Evolutionary conservation across 805 yeast species (phyloP).

Genomic region (Nakazawaea wyomingensis): DNA sequence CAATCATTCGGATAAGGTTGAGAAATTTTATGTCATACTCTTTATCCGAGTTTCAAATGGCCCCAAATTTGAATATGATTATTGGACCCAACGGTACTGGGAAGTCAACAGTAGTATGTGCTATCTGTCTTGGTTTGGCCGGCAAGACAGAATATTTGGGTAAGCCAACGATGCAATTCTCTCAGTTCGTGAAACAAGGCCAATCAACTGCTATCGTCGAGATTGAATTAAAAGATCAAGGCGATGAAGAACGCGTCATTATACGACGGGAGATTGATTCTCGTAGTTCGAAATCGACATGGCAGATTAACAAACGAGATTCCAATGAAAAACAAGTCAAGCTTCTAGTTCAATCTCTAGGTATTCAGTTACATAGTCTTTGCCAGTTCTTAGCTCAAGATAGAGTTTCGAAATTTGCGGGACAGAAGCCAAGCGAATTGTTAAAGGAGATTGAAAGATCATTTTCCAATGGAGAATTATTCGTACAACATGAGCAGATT

Average conservation of each 20-base stretch:
- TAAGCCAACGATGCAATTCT: slow-evolving; percentile 51
- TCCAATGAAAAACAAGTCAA: slow-evolving; percentile 42
- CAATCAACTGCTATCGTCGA: slow-evolving; percentile 40
- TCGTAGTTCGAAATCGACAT: slow-evolving; percentile 41
- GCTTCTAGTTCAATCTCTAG: slow-evolving; percentile 39
- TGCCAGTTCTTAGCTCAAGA: slow-evolving; percentile 97
- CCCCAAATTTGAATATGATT: slow-evolving; percentile 84
- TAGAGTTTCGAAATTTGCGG: slow-evolving; percentile 88
- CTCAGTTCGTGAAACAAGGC: slow-evolving; percentile 73
- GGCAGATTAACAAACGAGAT: slow-evolving; percentile 40
- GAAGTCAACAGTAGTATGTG: slow-evolving; percentile 88
- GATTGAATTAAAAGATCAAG: slow-evolving; percentile 39
- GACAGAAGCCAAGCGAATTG: slow-evolving; percentile 67
- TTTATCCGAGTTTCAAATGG: slow-evolving; percentile 64
- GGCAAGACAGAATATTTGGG: slow-evolving; percentile 76
- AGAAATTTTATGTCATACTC: slow-evolving; percentile 66
- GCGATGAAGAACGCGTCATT: slow-evolving; percentile 28
- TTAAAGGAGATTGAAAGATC: slow-evolving; percentile 78
- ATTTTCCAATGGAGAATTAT: slow-evolving; percentile 55
- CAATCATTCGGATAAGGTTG: slow-evolving; percentile 46
- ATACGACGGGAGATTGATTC: slow-evolving; percentile 40
- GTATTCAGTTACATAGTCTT: slow-evolving; percentile 83
- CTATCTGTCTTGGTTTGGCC: slow-evolving; percentile 82
- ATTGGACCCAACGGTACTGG: slow-evolving; percentile 98
- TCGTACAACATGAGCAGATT: slow-evolving; percentile 51